Evolutionary conservation across 306 rosid species (phyloP).

Genomic region (Lotus japonicus): DNA sequence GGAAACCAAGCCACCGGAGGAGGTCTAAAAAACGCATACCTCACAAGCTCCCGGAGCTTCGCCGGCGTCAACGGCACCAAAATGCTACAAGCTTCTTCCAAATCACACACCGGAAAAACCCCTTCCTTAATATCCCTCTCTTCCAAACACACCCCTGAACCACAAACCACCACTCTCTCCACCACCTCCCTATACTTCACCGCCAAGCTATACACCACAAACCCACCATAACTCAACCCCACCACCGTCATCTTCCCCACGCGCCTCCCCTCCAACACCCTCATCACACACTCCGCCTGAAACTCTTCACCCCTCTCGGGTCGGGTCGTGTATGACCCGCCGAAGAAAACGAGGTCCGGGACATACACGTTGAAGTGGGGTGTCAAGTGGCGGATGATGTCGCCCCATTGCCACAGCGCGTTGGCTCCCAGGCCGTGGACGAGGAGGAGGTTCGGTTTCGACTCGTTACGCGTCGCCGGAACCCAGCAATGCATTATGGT

Average conservation of each 20-base stretch:
- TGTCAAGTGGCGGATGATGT: slow-evolving; percentile 39
- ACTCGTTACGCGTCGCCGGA: slow-evolving; percentile 36
- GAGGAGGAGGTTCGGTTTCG: slow-evolving; percentile 67
- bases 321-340: slow-evolving; percentile 53
- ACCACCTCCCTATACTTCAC: slow-evolving; percentile 43
- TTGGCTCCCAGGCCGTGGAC: slow-evolving; percentile 77
- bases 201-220: slow-evolving; percentile 64
- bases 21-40: slow-evolving; percentile 40
- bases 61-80: slow-evolving; percentile 64
- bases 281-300: slow-evolving; percentile 78
- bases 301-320: slow-evolving; percentile 58
- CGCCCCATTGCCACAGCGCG: slow-evolving; percentile 87
- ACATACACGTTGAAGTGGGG: slow-evolving; percentile 63
- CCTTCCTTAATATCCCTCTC: slow-evolving; percentile 68
- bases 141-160: slow-evolving; percentile 75
- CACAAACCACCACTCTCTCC: slow-evolving; percentile 75
- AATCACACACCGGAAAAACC: slow-evolving; percentile 44
- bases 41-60: slow-evolving; percentile 44
- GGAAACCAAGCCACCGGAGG: slow-evolving; percentile 40
- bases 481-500: slow-evolving; percentile 79
- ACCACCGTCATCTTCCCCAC: slow-evolving; percentile 45
- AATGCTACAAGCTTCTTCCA: slow-evolving; percentile 60
- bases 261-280: slow-evolving; percentile 53
- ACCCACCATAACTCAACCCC: slow-evolving; percentile 88
- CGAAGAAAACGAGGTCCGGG: slow-evolving; percentile 83